Evolutionary conservation across 495 filamentous ascomycete species (phyloP).

Genomic region (Parachaetomium inaequale): DNA sequence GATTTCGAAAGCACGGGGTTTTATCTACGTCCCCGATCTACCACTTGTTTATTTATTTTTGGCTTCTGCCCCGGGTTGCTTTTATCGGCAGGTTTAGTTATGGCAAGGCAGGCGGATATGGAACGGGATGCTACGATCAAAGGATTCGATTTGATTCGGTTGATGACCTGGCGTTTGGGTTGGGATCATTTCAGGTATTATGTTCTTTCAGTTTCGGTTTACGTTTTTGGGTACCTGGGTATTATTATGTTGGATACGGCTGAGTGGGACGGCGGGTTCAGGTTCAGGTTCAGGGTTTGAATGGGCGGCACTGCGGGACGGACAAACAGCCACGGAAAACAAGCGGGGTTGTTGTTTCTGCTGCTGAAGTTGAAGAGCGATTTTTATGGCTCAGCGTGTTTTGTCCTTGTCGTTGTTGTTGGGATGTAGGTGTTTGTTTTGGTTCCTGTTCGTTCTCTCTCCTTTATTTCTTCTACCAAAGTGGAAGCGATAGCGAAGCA

Average conservation of each 20-base stretch:
- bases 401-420: neutral
- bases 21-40: too few species aligned
- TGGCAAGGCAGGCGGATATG: neutral
- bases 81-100: neutral
- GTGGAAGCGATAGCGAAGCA: neutral
- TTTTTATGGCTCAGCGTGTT: too few species aligned
- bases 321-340: neutral
- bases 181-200: neutral
- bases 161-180: constrained; percentile 1
- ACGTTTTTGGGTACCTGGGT: too few species aligned
- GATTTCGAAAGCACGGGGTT: too few species aligned
- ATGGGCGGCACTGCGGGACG: neutral
- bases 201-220: neutral
- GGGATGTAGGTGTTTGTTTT: neutral
- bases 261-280: neutral
- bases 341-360: too few species aligned
- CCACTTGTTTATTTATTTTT: too few species aligned
- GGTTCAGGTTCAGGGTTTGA: too few species aligned
- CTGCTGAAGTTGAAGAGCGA: neutral
- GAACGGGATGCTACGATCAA: neutral
- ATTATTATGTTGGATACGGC: neutral
- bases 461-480: neutral
- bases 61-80: too few species aligned
- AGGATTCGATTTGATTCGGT: neutral
- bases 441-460: neutral